Evolutionary conservation across 2,329 filamentous ascomycete species (phyloP), one percentile per base, ranked within the genome.

Genomic region (Rhinocladiella mackenziei): DNA sequence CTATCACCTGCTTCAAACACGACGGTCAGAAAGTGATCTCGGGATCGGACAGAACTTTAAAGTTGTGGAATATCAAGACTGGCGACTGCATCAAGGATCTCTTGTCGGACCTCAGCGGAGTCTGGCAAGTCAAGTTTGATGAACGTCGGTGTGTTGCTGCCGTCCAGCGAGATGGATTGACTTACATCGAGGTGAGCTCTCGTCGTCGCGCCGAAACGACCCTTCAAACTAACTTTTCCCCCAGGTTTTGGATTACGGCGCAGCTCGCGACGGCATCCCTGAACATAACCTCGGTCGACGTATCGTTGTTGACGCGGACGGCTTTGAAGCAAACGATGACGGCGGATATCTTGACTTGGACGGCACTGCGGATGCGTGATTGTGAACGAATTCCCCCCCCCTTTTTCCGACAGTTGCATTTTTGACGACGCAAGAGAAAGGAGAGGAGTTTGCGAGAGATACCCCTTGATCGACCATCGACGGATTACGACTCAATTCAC

Each of bases 81-180:
- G 92, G 92, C 36, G 86, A 96, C 58, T 96, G 89, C 63, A 81
- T 95, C 39, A 86, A 91, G 56, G 91, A 98, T 65, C 76, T 98
- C 30, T 74, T 98, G 59, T 95, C 88, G 10, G 89, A 96, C 60
- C 75, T 98, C 25, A 91, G 84, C 56, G 89, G 91, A n/a, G 92
- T 98, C 5, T 98, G 92, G 92, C 92, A 98, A 70, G 92, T 98
- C 59, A 92, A 92, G 60, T 98, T 98, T 68, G 89, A 98, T 60
- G 88, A 94, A 62, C 78, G 92, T 56, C 79, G 91, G 63, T 98
- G 92, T 64, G 92, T 98, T 45, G 92, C 92, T 48, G 92, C 92
- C 32, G 92, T 98, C 44, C 92, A 98, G 72, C 80, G 92, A 43
- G 88, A 95, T 55, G 83, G 81, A 58, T 69, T 95, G 58, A 98